Base-by-base conservation (phyloP, 148 eudicot genomes). In the Euryodendron excelsum region DNA sequence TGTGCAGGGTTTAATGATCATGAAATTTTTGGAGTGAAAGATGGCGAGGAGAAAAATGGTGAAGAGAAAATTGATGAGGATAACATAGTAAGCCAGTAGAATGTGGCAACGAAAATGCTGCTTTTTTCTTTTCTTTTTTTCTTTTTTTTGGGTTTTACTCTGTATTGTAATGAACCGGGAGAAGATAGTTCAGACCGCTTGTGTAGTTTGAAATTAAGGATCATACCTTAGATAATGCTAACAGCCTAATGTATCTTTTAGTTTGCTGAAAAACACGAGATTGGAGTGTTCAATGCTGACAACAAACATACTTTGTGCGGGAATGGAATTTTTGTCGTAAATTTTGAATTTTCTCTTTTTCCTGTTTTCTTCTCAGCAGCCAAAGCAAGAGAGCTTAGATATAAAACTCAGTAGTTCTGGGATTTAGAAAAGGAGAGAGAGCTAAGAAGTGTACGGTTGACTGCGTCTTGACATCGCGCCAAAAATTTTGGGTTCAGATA, bases 1-100 rank as follows among this genome's bases (percentile, higher is more conserved):
- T 81, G 30, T 85, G 81, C 90, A 95, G 97, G 94, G 64, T 95
- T 91, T 82, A 88, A 90, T 75, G 97, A 95, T 82, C 86, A 72
- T 78, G 98, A 92, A 81, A 89, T 91, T 59, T 91, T 93, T 75
- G 85, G 87, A 73, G 82, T 67, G 72, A 87, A 86, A 82, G 89
- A 87, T 30, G 85, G 82, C 17, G 93, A 84, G 68, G 85, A 80
- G 75, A 89, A 86, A 81, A 86, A 39, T 14, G 64, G n/a, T n/a
- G n/a, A n/a, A n/a, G n/a, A n/a, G n/a, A n/a, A n/a, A n/a, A n/a
- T n/a, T n/a, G n/a, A n/a, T n/a, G n/a, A n/a, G n/a, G n/a, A n/a
- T n/a, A n/a, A n/a, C n/a, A n/a, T 52, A 62, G 78, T 34, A 5
- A 60, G 50, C 27, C 52, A 72, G 6, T 78, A 78, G 58, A 58